Evolutionary conservation across 805 yeast genomes (phyloP), one percentile per base, ranked within the genome.

Genomic region (Kuraishia capsulata): DNA sequence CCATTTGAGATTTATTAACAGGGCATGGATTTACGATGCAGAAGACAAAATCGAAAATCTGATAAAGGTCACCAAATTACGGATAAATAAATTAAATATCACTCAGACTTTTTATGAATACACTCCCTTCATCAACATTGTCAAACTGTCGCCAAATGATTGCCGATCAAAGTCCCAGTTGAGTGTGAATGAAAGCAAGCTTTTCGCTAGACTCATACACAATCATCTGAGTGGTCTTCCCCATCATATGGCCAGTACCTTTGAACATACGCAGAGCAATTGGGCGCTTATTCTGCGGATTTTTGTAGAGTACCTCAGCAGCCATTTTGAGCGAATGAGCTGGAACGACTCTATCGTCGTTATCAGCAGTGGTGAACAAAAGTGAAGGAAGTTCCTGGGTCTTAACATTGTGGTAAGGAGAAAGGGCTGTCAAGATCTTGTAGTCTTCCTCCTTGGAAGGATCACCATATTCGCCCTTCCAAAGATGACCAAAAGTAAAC

Each of bases 381-480:
- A 39, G 13, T 13, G 42, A 30, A 4, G 42, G 42, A 17, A 39
- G 28, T 13, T 21, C 17, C 21, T 36, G 42, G 23, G 36, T 4
- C 36, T n/a, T 21, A 17, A 39, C 33, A 20, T 36, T 39, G 14
- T 20, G n/a, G 20, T 39, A 39, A 3, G 42, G 42, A 6, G 42
- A 39, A 17, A 36, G 18, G 25, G 24, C 18, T 26, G 34, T 6
- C 19, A 39, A 20, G 21, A 24, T 30, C 16, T 21, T 13, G 24
- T 24, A 39, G 14, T 30, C 42, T 2, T 31, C 21, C n/a, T 36
- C 13, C 30, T 30, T 18, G 13, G 36, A 13, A 2, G 42, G 42
- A 20, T 39, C 42, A 3, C 42, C 42, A 17, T 39, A 39, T 20
- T 39, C 42, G 4, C 42, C 42, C 14, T 36, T 30, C 42, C 42